Base-by-base conservation (phyloP, 2,329 filamentous ascomycete genomes). In the Pseudonectria foliicola region DNA sequence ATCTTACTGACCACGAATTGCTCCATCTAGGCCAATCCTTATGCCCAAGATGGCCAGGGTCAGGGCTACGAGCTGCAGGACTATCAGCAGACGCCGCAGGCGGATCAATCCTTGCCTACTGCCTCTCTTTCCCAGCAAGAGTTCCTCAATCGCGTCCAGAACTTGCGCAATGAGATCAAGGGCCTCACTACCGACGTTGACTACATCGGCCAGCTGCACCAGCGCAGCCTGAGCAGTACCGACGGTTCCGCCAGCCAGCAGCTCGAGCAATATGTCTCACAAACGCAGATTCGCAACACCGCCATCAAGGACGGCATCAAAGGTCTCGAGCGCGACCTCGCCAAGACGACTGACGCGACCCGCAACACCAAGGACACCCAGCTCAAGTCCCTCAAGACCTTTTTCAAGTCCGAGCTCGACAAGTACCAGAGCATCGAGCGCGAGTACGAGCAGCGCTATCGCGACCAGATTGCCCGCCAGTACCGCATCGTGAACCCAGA, bases 401-500 rank as follows among this genome's bases (percentile, higher is more conserved):
- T 78, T 37, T 89, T 89, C 63, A 77, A 80, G 64, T 73, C 73
- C 43, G 79, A 84, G 57, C 68, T 89, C 44, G 71, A 80, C 55
- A 74, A 75, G 49, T 88, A 85, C 60, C 71, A 82, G 54, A 66
- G 73, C 48, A 80, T 85, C 55, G 85, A 92, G 68, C 67, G 73
- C 39, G 70, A 73, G 29, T 89, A 86, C 66, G 73, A 76, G 54
- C 70, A 76, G 55, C 70, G 79, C 45, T 87, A 87, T 60, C 75
- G 80, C 41, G 82, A 88, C 44, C 82, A 87, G 59, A 86, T 90
- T 55, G 77, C 77, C 39, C 74, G 85, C 52, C 85, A 92, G 61
- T 89, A 85, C 61, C 72, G 77, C 37, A 88, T 90, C 54, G 83
- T 87, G 47, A 86, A 88, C 57, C 85, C 85, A 33, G 80, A 87